Evolutionary conservation across 2,329 filamentous ascomycete species (phyloP), one percentile per base, ranked within the genome.

Genomic region (Amylocarpus encephaloides): DNA sequence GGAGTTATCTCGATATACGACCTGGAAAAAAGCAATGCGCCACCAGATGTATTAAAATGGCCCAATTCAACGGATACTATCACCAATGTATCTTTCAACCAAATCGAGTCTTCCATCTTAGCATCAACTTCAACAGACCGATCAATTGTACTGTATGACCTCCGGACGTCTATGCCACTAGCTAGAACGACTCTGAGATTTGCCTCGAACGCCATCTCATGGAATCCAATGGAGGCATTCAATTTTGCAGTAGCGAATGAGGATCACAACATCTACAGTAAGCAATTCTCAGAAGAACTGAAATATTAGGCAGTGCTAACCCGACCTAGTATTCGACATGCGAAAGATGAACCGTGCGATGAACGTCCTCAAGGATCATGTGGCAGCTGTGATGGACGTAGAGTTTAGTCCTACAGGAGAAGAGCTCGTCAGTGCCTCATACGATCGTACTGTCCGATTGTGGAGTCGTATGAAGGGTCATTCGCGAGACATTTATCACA

Each of bases 211-310:
- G 79, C 83, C 43, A 77, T 96, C 46, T 78, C 86, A 39, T 98
- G 92, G 89, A 96, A 96, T 60, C 93, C 93, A 0, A 93, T 96
- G 85, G 91, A 95, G 68, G 87, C 90, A 6, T 95, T 95, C 75
- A 95, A 97, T 71, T 85, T 97, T 64, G 92, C 90, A 13, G 83
- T 91, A 29, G 93, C 88, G 11, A 94, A 87, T 60, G 93, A 98
- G 73, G 93, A 97, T 64, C 92, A 64, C 41, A 64, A 64, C 44
- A 59, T 63, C 38, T 64, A 64, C 46, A 61, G 49, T 51, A 47
- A 26, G 49, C 15, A 6, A 16, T 16, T 18, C 5, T n/a, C 40
- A 6, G 10, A 12, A 18, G 18, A 16, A 22, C 12, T 12, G 5
- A 41, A 11, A 5, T 5, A 4, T 12, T 12, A 16, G 11, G n/a